Percentiles rank a stretch among this genome's conserved stretches.
phyloP scores from a whole-genome alignment of 768 basidiomycete genomes.

The Hortiboletus campestris region DNA sequence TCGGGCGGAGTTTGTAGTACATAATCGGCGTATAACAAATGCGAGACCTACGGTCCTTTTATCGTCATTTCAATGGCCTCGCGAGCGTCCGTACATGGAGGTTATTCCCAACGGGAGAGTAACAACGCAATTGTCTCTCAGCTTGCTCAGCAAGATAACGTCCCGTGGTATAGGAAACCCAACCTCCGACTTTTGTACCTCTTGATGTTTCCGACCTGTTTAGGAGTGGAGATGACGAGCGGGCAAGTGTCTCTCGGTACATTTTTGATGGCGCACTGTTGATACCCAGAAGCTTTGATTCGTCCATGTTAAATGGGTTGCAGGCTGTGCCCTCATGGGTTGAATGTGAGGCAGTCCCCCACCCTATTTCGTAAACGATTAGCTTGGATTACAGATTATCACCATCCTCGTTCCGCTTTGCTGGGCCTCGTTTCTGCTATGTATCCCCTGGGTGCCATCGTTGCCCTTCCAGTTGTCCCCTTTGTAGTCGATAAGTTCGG shows the following conservation, averaged over 20 bases:
- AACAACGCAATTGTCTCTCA: slow-evolving; percentile 17
- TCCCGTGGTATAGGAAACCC: slow-evolving; percentile 60
- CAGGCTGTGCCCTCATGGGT: slow-evolving; percentile 60
- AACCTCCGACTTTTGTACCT: slow-evolving; percentile 57
- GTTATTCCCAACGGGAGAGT: background rate
- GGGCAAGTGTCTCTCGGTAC: background rate
- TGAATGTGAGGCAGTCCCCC: slow-evolving; percentile 37
- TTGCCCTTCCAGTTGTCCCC: slow-evolving; percentile 44
- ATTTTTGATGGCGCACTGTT: no score
- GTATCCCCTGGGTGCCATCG: slow-evolving; percentile 57
- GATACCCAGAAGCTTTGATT: slow-evolving; percentile 15
- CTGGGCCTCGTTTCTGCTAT: slow-evolving; percentile 57
- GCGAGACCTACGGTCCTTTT: no score
- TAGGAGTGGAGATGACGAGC: slow-evolving; percentile 15
- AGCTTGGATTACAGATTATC: slow-evolving; percentile 39
- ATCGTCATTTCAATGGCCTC: no score
- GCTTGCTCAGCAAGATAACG: slow-evolving; percentile 36
- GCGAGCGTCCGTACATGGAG: no score
- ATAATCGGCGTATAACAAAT: no score
- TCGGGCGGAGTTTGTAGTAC: no score
- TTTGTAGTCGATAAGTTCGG: background rate
- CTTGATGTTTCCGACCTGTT: slow-evolving; percentile 44
- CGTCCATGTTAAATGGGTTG: slow-evolving; percentile 61
- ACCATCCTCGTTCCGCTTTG: slow-evolving; percentile 49
- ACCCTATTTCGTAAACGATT: background rate